Evolutionary conservation across 768 basidiomycete genomes (phyloP), one percentile per base, ranked within the genome.

Genomic region (Russula virescens): DNA sequence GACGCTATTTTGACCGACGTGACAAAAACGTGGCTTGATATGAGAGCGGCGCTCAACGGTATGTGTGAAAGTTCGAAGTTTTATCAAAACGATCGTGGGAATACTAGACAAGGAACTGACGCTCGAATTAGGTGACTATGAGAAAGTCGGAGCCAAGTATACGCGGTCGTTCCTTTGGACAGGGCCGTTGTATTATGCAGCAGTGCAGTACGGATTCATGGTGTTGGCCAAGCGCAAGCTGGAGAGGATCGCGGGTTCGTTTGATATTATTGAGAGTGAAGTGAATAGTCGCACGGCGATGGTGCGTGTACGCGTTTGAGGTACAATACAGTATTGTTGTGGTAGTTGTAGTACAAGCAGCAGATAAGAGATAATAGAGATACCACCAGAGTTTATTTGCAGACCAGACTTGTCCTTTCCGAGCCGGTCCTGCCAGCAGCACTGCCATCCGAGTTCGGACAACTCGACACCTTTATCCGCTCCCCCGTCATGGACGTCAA

Each of bases 1-100:
- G 73, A 76, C 50, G 80, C 73, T 10, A 78, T 82, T 64, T 66
- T 82, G 54, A 82, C 80, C 9, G 80, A 82, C 65, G 68, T 71
- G 11, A 74, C 78, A 31, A 72, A 73, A 61, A 73, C 69, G 7
- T 78, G 77, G 77, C 70, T 78, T 16, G 71, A 74, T 23, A 65
- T 79, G 43, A 73, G 78, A 43, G 60, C 64, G 11, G 71, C 73
- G 43, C 70, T 79, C 14, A 50, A 69, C 23, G 61, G 66, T 67
- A 43, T 2, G 64, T 53, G 42, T 3, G 42, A 5, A 43, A 9
- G 40, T 40, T 40, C 14, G 40, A 9, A 16, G 54, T 19, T 23
- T 28, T 25, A 31, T 28, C 53, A 34, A 19, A 23, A 23, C 46
- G 19, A 34, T 45, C 46, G 57, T 63, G 46, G 14, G 56, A n/a